A percentile compares a stretch with the other conserved stretches of the same genome.
Evolutionary conservation across 148 eudicot species (phyloP).

Genomic region (Vaccinium myrtillus): DNA sequence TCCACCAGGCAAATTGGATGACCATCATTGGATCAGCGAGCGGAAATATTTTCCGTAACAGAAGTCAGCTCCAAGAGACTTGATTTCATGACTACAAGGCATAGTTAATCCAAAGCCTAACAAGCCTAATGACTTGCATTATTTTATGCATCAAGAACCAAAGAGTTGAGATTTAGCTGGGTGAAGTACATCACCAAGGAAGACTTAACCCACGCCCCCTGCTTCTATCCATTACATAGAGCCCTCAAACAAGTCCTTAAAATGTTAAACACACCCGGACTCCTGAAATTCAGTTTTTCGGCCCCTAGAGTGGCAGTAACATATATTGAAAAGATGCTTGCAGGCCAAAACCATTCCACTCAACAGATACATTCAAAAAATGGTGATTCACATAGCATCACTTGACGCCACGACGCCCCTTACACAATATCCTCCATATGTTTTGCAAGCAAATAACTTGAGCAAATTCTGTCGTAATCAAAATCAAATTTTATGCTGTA

Average conservation of each 20-base stretch:
- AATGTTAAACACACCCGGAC: too few relatives aligned
- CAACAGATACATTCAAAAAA: conserved; percentile 4
- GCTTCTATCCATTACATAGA: not conserved
- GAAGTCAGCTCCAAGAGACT: not conserved
- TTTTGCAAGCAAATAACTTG: not conserved
- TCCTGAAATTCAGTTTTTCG: not conserved
- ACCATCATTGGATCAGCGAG: not conserved
- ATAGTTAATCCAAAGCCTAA: not conserved
- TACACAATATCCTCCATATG: not conserved
- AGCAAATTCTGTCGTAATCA: not conserved
- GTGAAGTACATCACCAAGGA: not conserved
- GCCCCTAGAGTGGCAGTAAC: too few relatives aligned
- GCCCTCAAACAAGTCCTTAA: not conserved
- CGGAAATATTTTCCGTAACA: not conserved
- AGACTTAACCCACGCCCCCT: not conserved
- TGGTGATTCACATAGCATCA: not conserved
- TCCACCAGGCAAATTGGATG: not conserved
- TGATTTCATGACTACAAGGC: not conserved
- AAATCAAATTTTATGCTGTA: not conserved
- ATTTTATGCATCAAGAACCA: not conserved
- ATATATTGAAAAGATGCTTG: not conserved
- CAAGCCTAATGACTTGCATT: not conserved
- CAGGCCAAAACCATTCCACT: not conserved
- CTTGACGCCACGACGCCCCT: not conserved
- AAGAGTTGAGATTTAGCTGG: not conserved